A percentile compares a stretch with the other conserved stretches of the same genome.
phyloP scores from a whole-genome alignment of 2,329 filamentous ascomycete genomes.

The Gyromitra esculenta region DNA sequence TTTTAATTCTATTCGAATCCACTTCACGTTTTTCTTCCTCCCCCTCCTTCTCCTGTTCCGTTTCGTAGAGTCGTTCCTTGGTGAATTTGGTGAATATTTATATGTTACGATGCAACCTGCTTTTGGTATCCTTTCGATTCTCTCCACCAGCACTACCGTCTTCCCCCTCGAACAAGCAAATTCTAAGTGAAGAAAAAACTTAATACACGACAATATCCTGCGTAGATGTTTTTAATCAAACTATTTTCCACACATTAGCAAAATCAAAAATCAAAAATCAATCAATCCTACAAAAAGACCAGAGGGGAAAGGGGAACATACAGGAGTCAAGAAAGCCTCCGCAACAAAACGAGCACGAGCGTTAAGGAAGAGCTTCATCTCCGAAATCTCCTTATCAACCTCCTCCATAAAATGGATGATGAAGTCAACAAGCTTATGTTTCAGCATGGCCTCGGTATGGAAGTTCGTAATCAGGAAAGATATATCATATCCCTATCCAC shows the following conservation, averaged over 20 bases:
- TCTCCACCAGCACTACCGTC: background rate
- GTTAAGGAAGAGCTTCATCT: conserved; percentile 99
- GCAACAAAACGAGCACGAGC: conserved; percentile 96
- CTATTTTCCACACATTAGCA: conserved; percentile 19
- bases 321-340: conserved; percentile 95
- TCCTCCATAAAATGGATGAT: conserved; percentile 99
- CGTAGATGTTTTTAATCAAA: conserved; percentile 30
- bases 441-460: conserved; percentile 98
- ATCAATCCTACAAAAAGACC: background rate
- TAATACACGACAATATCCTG: background rate
- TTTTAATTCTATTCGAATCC: conserved; percentile 11
- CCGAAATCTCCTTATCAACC: conserved; percentile 99
- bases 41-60: background rate
- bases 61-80: conserved; percentile 13
- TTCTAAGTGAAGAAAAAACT: conserved; percentile 41
- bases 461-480: conserved; percentile 99
- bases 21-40: conserved; percentile 7
- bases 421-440: conserved; percentile 98
- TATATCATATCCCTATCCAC: conserved; percentile 89
- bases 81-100: conserved; percentile 12
- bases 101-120: conserved; percentile 25
- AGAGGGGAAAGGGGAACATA: conserved; percentile 36
- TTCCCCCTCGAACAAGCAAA: conserved; percentile 1
- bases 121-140: conserved; percentile 39
- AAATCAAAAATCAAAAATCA: too few species aligned